Conservation (phyloP, 352 stramenopile genomes). For the Globisporangium echinulatum region DNA sequence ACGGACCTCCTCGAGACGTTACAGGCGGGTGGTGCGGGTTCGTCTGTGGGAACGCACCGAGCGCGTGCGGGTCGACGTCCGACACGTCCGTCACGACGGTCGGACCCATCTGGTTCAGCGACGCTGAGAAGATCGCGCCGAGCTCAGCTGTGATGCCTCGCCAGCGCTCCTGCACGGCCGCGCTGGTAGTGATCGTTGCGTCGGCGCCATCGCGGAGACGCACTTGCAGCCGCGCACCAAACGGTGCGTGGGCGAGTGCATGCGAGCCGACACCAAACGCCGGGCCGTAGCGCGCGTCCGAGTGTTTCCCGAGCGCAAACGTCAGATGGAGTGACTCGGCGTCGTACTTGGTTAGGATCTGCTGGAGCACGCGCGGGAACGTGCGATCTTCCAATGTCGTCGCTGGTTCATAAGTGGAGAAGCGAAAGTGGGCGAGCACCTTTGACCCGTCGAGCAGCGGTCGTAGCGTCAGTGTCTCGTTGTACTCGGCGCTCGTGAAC, state of each 20-base stretch:
- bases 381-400: conserved; percentile 7
- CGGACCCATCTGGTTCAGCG: conserved; percentile 73
- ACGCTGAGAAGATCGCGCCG: conserved; percentile 77
- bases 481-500: conserved; percentile 20
- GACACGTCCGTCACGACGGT: conserved; percentile 26
- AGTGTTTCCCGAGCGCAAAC: conserved; percentile 60
- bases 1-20: conserved; percentile 8
- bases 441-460: conserved; percentile 36
- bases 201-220: conserved; percentile 18
- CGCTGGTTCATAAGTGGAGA: conserved; percentile 24
- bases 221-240: conserved; percentile 60
- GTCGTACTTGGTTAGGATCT: conserved; percentile 70
- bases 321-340: conserved; percentile 60
- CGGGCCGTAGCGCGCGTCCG: conserved; percentile 37
- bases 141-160: conserved; percentile 65
- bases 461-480: conserved; percentile 45
- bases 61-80: conserved; percentile 12
- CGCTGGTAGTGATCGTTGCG: conserved; percentile 8
- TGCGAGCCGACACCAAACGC: conserved; percentile 9
- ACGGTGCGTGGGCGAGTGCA: conserved; percentile 36
- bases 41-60: conserved; percentile 12
- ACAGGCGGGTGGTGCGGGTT: neutral
- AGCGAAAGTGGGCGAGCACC: conserved; percentile 52
- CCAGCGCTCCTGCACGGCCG: conserved; percentile 35
- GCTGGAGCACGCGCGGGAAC: conserved; percentile 51